These are phyloP conservation scores for Dictyostelium intermedium DNA, from an alignment of 78 protist genomes.

Conservation along the genomic window DNA sequence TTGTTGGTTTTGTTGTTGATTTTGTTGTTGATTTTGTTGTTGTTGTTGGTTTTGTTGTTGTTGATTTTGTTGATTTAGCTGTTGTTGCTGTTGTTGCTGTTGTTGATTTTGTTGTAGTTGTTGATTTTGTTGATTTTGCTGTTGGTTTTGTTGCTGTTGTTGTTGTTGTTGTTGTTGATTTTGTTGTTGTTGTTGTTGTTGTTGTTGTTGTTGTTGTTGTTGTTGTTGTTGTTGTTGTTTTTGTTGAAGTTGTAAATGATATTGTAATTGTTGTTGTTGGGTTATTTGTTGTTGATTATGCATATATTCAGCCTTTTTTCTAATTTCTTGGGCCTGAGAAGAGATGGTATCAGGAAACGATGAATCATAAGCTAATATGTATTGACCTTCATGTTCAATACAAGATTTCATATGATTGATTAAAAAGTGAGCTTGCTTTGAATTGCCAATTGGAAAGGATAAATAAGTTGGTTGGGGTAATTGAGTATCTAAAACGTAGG, in stretches of 20 bases:
- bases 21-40: background rate
- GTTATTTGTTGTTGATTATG: background rate
- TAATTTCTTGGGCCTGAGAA: background rate
- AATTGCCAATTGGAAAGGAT: background rate
- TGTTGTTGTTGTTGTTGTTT: background rate
- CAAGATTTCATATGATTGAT: background rate
- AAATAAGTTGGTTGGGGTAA: background rate
- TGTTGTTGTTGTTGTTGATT: background rate
- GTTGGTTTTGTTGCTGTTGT: background rate
- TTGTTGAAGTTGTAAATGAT: background rate
- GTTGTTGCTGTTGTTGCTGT: background rate
- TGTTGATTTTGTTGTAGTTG: background rate
- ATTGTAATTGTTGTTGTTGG: background rate
- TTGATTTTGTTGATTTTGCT: background rate
- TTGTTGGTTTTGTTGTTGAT: background rate
- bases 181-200: background rate
- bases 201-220: background rate
- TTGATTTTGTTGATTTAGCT: background rate
- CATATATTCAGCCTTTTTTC: background rate
- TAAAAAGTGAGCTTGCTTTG: background rate
- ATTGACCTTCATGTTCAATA: background rate
- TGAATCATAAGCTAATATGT: background rate
- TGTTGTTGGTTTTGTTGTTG: background rate
- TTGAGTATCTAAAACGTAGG: constrained; percentile 1
- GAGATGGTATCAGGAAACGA: background rate